phyloP scores from a whole-genome alignment of 306 rosid species.

The Casuarina glauca region DNA sequence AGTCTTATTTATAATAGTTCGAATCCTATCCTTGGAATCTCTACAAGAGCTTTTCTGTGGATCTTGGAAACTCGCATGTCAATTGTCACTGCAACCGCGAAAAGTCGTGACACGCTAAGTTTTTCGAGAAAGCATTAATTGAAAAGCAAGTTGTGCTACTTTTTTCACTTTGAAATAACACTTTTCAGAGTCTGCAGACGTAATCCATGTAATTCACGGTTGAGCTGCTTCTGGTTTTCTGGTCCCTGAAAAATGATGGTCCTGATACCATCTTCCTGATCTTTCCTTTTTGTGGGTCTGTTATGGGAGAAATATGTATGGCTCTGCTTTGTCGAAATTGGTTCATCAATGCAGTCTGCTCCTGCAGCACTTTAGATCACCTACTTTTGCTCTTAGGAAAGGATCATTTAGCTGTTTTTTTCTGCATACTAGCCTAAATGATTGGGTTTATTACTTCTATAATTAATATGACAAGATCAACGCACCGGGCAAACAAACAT shows the following conservation, averaged over 20 bases:
- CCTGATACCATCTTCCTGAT: background rate
- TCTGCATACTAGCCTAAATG: too few relatives aligned
- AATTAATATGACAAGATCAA: too few relatives aligned
- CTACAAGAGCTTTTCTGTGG: slow-evolving; percentile 47
- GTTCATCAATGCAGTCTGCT: too few relatives aligned
- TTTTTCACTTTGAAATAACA: slow-evolving; percentile 36
- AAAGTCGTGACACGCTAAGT: slow-evolving; percentile 46
- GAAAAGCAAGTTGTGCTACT: slow-evolving; percentile 36
- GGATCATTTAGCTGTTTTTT: too few relatives aligned
- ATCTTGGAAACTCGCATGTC: slow-evolving; percentile 45
- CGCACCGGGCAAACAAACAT: too few relatives aligned
- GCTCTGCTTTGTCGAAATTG: too few relatives aligned
- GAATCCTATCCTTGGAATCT: background rate
- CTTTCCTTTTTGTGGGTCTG: too few relatives aligned
- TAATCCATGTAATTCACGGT: slow-evolving; percentile 24
- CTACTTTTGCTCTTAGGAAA: too few relatives aligned
- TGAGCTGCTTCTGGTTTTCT: background rate
- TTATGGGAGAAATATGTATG: too few relatives aligned
- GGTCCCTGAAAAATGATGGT: background rate
- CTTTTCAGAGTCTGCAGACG: slow-evolving; percentile 25
- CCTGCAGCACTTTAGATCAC: too few relatives aligned
- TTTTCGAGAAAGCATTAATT: slow-evolving; percentile 41
- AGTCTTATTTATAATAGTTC: slow-evolving; percentile 51
- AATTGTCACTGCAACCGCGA: slow-evolving; percentile 35
- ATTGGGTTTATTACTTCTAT: too few relatives aligned